Conservation (phyloP, 192 early-diverging fungal species). For the Coemansia sp. region DNA sequence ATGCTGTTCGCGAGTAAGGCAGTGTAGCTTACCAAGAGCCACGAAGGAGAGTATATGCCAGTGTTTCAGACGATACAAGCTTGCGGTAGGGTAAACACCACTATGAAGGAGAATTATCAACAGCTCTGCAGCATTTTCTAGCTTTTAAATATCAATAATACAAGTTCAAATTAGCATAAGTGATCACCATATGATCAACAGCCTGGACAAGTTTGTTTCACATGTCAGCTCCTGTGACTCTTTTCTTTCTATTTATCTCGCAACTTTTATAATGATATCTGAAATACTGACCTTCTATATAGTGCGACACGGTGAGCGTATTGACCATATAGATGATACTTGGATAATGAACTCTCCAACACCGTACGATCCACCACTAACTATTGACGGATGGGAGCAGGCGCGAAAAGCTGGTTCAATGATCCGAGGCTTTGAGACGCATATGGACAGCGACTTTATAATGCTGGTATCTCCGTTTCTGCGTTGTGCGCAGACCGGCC, state of each 20-base stretch:
- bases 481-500: slow-evolving; percentile 45
- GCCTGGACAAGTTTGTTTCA: background rate
- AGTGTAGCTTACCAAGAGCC: too few species aligned
- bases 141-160: too few species aligned
- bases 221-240: background rate
- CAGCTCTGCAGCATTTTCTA: too few species aligned
- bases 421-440: slow-evolving; percentile 27
- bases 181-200: too few species aligned
- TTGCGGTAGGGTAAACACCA: too few species aligned
- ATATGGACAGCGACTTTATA: slow-evolving; percentile 11
- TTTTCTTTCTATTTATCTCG: background rate
- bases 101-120: too few species aligned
- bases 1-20: too few species aligned
- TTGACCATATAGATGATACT: slow-evolving; percentile 46
- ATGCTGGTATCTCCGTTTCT: slow-evolving; percentile 47
- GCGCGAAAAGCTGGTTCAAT: slow-evolving; percentile 31
- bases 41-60: too few species aligned
- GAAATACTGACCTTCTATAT: slow-evolving; percentile 28
- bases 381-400: slow-evolving; percentile 24
- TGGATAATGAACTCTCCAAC: slow-evolving; percentile 22
- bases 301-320: slow-evolving; percentile 50
- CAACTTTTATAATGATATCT: background rate
- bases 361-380: slow-evolving; percentile 50
- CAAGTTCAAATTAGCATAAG: too few species aligned
- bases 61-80: too few species aligned